Evolutionary conservation across 2,329 filamentous ascomycete species (phyloP).

Genomic region (Dactylellina haptotyla): DNA sequence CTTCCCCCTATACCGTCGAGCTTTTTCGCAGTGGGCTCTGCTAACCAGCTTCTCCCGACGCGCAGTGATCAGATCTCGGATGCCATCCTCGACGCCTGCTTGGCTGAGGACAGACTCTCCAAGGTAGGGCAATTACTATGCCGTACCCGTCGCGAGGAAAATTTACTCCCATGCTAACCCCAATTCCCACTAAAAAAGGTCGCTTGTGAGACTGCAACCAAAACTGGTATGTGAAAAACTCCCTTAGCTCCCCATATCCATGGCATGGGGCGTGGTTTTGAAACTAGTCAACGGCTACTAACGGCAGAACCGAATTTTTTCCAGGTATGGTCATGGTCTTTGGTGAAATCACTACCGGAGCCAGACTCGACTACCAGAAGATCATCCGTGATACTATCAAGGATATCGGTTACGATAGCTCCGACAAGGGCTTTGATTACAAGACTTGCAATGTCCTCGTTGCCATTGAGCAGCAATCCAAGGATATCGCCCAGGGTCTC

Average conservation of each 20-base stretch:
- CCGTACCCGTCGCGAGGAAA: slow-evolving; percentile 21
- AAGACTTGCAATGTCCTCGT: slow-evolving; percentile 99
- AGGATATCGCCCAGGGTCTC: slow-evolving; percentile 98
- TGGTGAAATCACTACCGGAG: slow-evolving; percentile 97
- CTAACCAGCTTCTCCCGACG: slow-evolving; percentile 19
- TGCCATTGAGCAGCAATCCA: slow-evolving; percentile 98
- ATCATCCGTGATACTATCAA: slow-evolving; percentile 93
- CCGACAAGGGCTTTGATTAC: slow-evolving; percentile 98
- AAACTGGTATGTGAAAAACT: slow-evolving; percentile 77
- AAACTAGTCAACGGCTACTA: slow-evolving; percentile 33
- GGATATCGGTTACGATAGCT: slow-evolving; percentile 98
- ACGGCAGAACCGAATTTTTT: slow-evolving; percentile 23
- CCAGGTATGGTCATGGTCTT: slow-evolving; percentile 92
- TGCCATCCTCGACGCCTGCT: slow-evolving; percentile 97
- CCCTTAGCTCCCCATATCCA: slow-evolving; percentile 13
- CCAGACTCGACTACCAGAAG: slow-evolving; percentile 96
- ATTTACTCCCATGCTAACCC: slow-evolving; percentile 32
- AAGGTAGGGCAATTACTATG: slow-evolving; percentile 68
- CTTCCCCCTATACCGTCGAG: slow-evolving; percentile 3
- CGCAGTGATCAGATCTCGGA: slow-evolving; percentile 90
- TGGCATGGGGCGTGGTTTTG: slow-evolving; percentile 49
- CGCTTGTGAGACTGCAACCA: slow-evolving; percentile 98
- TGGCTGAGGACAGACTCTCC: slow-evolving; percentile 92
- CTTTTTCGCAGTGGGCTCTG: slow-evolving; percentile 55
- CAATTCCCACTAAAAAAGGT: slow-evolving; percentile 64